Base-by-base conservation (phyloP, 768 basidiomycete species). In the Auricularia cornea region DNA sequence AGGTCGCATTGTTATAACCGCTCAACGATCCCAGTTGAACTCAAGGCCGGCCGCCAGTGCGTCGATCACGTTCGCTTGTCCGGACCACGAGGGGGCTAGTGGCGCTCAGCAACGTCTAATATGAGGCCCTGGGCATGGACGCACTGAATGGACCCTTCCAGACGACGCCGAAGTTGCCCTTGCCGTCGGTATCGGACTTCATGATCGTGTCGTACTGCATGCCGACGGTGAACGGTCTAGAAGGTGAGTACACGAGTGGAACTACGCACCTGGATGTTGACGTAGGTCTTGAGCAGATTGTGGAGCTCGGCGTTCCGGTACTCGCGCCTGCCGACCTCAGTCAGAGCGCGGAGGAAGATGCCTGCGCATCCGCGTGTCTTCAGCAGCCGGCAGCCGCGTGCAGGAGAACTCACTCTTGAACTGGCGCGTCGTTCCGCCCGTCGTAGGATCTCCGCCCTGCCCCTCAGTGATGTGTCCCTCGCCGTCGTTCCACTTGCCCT, bases 391-490 rank as follows among this genome's bases (percentile, higher is more conserved):
- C 35, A 29, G 12, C 4, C 16, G 23, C 4, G 26, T 28, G 6
- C 26, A 10, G 28, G 8, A 31, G 6, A 4, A 16, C 18, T 10
- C 11, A 57, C 54, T 30, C 28, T 57, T 57, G 54, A 57, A 57
- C 23, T 30, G 26, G 26, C 54, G 26, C 4, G 11, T 26, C 18
- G 23, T 30, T 8, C 28, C 54, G 30, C 28, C 28, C 30, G 6
- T 4, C 54, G 54, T 30, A 20, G 30, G 54, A 3, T 57, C 54
- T 16, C 54, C 54, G 54, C 54, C 54, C 54, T 57, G 54, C 29
- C 81, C 82, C 69, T 84, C 83, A 12, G 80, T 83, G 65, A 84
- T 82, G 26, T 83, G 76, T 1, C 82, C 82, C 64, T 83, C 74
- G 16, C 67, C 66, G 11, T 79, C 79, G 68, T 83, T 75, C 83